Evolutionary conservation across 805 yeast species (phyloP).

Genomic region (Zygoascus tannicola): DNA sequence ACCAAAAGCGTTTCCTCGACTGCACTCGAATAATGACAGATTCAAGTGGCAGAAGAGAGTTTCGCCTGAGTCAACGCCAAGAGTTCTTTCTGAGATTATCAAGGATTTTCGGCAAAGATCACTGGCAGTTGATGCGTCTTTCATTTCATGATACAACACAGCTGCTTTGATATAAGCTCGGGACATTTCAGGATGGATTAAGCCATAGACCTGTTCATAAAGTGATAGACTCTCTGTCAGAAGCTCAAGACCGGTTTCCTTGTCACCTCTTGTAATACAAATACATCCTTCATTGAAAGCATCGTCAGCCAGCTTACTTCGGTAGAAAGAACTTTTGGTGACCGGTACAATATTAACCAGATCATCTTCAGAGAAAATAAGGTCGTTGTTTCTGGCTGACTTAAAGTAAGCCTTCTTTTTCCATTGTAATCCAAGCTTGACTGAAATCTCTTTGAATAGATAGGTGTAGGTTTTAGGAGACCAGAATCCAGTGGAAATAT

Average conservation of each 20-base stretch:
- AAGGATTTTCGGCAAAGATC: conserved; percentile 59
- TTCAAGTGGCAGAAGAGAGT: conserved; percentile 63
- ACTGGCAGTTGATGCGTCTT: conserved; percentile 49
- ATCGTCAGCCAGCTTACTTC: conserved; percentile 63
- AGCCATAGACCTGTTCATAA: conserved; percentile 77
- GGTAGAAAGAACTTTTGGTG: conserved; percentile 61
- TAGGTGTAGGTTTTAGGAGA: conserved; percentile 32
- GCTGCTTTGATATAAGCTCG: conserved; percentile 58
- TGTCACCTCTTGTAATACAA: conserved; percentile 21
- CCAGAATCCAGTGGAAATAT: conserved; percentile 43
- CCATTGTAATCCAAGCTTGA: conserved; percentile 85
- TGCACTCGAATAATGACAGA: conserved; percentile 62
- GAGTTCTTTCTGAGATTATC: conserved; percentile 65
- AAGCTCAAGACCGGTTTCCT: conserved; percentile 50
- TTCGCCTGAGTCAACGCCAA: conserved; percentile 75
- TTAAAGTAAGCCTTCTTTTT: conserved; percentile 41
- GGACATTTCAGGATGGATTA: conserved; percentile 70
- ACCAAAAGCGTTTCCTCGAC: conserved; percentile 47
- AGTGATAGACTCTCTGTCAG: conserved; percentile 62
- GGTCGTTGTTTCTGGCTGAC: conserved; percentile 28
- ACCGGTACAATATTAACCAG: conserved; percentile 62
- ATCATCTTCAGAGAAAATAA: conserved; percentile 48
- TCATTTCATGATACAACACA: conserved; percentile 53
- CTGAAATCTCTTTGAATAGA: conserved; percentile 61
- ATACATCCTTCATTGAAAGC: conserved; percentile 36